These are phyloP conservation scores for Alternaria alternata DNA, from an alignment of 2,329 filamentous ascomycete genomes.

Conservation along the genomic window DNA sequence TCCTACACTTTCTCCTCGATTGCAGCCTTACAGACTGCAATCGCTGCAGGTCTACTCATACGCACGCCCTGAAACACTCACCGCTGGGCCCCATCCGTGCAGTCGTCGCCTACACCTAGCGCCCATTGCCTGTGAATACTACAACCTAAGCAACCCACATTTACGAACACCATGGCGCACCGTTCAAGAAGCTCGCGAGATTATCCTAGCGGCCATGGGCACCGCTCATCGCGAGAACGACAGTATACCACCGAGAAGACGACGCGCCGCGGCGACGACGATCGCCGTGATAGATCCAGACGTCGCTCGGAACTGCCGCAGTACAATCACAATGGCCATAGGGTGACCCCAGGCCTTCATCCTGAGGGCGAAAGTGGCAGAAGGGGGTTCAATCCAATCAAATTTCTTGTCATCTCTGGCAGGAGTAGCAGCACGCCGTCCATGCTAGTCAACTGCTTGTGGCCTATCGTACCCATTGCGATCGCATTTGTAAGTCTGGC, in stretches of 20 bases:
- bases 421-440: constrained; percentile 70
- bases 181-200: constrained; percentile 26
- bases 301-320: constrained; percentile 38
- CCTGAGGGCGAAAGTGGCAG: constrained; percentile 73
- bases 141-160: background rate
- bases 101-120: constrained; percentile 15
- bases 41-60: constrained; percentile 18
- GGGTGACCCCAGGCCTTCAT: constrained; percentile 54
- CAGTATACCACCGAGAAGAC: constrained; percentile 38
- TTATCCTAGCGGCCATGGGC: constrained; percentile 15
- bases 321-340: constrained; percentile 57
- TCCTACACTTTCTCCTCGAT: constrained; percentile 2
- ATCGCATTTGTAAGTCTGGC: constrained; percentile 65
- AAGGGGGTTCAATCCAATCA: constrained; percentile 68
- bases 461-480: constrained; percentile 77
- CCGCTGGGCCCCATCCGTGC: background rate
- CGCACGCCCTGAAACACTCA: constrained; percentile 25
- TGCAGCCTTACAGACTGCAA: constrained; percentile 10
- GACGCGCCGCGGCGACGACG: constrained; percentile 19
- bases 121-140: constrained; percentile 8
- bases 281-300: constrained; percentile 12
- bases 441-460: constrained; percentile 72
- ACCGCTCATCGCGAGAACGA: constrained; percentile 28
- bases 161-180: constrained; percentile 26
- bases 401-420: constrained; percentile 71